phyloP scores from a whole-genome alignment of 345 rosid genomes.

The Lepidium aucheri region DNA sequence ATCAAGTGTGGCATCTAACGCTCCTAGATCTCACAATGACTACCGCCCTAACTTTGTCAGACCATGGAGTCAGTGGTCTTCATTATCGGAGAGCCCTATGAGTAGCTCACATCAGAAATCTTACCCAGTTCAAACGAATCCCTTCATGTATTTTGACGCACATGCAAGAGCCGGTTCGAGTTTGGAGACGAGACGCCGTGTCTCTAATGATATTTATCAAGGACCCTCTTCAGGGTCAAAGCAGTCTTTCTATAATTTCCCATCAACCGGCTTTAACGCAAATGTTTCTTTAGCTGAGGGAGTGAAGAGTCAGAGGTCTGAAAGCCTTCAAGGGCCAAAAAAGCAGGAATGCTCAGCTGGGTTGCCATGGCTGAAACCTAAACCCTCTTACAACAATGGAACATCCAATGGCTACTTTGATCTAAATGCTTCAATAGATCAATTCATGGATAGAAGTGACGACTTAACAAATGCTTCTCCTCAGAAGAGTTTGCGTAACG shows the following conservation, averaged over 20 bases:
- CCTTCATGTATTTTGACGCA: slow-evolving; percentile 35
- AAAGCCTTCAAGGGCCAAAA: slow-evolving; percentile 29
- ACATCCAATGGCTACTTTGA: slow-evolving; percentile 25
- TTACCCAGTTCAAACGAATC: slow-evolving; percentile 36
- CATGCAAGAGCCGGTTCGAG: slow-evolving; percentile 35
- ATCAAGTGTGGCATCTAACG: slow-evolving; percentile 35
- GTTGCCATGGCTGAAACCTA: slow-evolving; percentile 42
- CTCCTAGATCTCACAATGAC: slow-evolving; percentile 31
- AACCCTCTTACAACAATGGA: slow-evolving; percentile 19
- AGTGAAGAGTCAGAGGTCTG: slow-evolving; percentile 9
- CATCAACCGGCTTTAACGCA: slow-evolving; percentile 6
- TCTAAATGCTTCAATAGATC: slow-evolving; percentile 21
- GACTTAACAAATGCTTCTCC: background rate
- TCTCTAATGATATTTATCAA: slow-evolving; percentile 43
- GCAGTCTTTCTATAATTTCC: slow-evolving; percentile 20
- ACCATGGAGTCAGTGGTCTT: slow-evolving; percentile 39
- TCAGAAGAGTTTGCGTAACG: slow-evolving; percentile 30
- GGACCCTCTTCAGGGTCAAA: slow-evolving; percentile 48
- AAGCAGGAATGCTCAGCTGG: slow-evolving; percentile 30
- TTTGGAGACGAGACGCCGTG: slow-evolving; percentile 35
- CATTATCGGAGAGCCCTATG: slow-evolving; percentile 45
- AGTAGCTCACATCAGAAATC: slow-evolving; percentile 29
- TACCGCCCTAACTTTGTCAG: slow-evolving; percentile 39
- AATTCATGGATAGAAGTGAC: slow-evolving; percentile 17
- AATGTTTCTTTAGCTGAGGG: slow-evolving; percentile 22